Evolutionary conservation across 1,139 yeast genomes (phyloP).

Genomic region (Zhuliangozyma blackwelliae): DNA sequence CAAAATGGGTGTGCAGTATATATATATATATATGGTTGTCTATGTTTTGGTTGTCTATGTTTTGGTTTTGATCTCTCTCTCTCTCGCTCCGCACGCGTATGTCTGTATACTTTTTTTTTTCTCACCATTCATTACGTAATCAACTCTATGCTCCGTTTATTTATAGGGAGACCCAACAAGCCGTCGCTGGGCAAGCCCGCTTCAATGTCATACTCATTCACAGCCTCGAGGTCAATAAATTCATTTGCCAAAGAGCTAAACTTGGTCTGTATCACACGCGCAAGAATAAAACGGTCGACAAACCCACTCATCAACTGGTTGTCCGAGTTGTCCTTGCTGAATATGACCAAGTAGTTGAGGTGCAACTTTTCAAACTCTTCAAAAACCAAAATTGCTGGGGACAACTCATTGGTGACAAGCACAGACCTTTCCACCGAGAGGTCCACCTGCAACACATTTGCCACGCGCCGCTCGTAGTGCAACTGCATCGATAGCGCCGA

Average conservation of each 20-base stretch:
- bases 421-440: constrained; percentile 17
- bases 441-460: constrained; percentile 12
- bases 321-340: constrained; percentile 14
- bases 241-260: constrained; percentile 21
- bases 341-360: constrained; percentile 32
- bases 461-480: constrained; percentile 19
- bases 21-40: no score
- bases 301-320: constrained; percentile 32
- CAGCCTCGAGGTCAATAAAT: constrained; percentile 6
- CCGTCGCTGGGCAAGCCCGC: constrained; percentile 4
- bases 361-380: constrained; percentile 41
- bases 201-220: constrained; percentile 16
- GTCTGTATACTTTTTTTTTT: no score
- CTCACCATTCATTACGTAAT: constrained; percentile 18
- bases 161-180: constrained; percentile 10
- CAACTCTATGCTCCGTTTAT: constrained; percentile 25
- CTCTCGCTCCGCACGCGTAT: no score
- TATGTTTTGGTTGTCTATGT: no score
- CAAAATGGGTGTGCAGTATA: background rate
- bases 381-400: constrained; percentile 33
- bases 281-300: constrained; percentile 36
- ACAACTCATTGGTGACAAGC: constrained; percentile 26
- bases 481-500: constrained; percentile 22
- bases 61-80: no score
- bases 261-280: constrained; percentile 26